Percentiles rank a stretch among this genome's conserved stretches.
Conservation (phyloP, 495 filamentous ascomycete genomes). For the Hapsidospora chrysogenum region DNA sequence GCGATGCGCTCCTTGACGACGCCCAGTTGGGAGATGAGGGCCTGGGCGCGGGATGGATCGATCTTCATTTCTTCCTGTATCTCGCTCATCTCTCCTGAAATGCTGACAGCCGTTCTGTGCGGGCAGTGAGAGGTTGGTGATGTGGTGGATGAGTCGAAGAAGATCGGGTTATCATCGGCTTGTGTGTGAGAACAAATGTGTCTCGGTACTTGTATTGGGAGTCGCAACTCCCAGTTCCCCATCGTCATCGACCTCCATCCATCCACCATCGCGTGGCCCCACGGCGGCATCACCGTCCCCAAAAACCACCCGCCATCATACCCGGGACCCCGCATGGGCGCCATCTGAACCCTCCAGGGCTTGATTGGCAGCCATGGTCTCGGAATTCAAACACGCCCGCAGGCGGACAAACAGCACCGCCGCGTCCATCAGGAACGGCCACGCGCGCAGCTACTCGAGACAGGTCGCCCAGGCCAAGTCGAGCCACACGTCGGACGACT, state of each 20-base stretch:
- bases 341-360: no score
- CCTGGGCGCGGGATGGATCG: slow-evolving; percentile 30
- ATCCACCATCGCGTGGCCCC: no score
- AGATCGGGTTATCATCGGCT: slow-evolving; percentile 9
- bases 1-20: slow-evolving; percentile 26
- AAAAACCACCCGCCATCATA: no score
- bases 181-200: no score
- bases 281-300: no score
- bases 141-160: neutral
- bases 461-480: slow-evolving; percentile 24
- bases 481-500: slow-evolving; percentile 41
- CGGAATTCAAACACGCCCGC: neutral
- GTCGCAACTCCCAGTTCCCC: no score
- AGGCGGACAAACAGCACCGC: neutral
- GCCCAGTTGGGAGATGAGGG: slow-evolving; percentile 28
- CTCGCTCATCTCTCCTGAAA: slow-evolving; percentile 11
- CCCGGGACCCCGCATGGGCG: no score
- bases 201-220: no score
- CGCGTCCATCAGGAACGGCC: neutral
- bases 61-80: slow-evolving; percentile 33
- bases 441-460: neutral
- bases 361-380: neutral
- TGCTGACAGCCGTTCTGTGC: no score
- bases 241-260: no score
- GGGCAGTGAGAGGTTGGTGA: neutral